These are phyloP conservation scores for Cladosporium phlei DNA, from an alignment of 2,329 filamentous ascomycete species.

Conservation along the genomic window DNA sequence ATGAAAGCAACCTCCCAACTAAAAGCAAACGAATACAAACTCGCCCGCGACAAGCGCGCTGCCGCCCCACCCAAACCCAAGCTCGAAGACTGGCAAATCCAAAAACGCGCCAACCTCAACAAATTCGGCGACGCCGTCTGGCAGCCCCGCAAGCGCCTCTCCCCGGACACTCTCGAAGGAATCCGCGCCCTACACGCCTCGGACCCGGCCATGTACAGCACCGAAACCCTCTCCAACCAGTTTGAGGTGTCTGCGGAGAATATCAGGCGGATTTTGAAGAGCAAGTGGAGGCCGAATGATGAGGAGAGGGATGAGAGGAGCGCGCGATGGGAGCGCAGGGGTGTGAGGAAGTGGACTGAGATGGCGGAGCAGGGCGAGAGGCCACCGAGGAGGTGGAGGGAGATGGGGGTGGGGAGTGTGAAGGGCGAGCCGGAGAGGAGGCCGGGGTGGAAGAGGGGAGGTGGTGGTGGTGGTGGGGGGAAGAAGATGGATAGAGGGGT, in stretches of 20 bases:
- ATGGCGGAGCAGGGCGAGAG: slow-evolving; percentile 50
- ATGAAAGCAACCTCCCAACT: background rate
- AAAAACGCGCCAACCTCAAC: slow-evolving; percentile 67
- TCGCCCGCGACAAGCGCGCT: slow-evolving; percentile 4
- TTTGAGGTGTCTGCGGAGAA: slow-evolving; percentile 86
- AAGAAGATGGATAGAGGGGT: background rate
- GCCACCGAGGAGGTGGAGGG: slow-evolving; percentile 51
- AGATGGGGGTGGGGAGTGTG: slow-evolving; percentile 20
- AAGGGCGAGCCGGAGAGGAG: slow-evolving; percentile 5
- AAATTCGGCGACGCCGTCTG: slow-evolving; percentile 77
- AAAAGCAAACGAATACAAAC: background rate
- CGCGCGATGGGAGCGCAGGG: slow-evolving; percentile 44
- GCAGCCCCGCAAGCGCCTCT: slow-evolving; percentile 79
- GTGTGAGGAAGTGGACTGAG: slow-evolving; percentile 46
- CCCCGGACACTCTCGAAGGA: slow-evolving; percentile 85
- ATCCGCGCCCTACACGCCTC: slow-evolving; percentile 77
- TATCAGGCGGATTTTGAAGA: slow-evolving; percentile 78
- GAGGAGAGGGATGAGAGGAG: slow-evolving; percentile 41
- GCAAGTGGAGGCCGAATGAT: slow-evolving; percentile 63
- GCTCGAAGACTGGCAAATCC: slow-evolving; percentile 61
- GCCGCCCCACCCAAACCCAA: slow-evolving; percentile 14
- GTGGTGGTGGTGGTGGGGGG: too few species aligned
- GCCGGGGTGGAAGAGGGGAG: slow-evolving; percentile 10
- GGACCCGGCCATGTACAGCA: slow-evolving; percentile 73
- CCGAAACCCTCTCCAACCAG: slow-evolving; percentile 64